Evolutionary conservation across 352 stramenopile species (phyloP).

Genomic region (Globisporangium perplexum): DNA sequence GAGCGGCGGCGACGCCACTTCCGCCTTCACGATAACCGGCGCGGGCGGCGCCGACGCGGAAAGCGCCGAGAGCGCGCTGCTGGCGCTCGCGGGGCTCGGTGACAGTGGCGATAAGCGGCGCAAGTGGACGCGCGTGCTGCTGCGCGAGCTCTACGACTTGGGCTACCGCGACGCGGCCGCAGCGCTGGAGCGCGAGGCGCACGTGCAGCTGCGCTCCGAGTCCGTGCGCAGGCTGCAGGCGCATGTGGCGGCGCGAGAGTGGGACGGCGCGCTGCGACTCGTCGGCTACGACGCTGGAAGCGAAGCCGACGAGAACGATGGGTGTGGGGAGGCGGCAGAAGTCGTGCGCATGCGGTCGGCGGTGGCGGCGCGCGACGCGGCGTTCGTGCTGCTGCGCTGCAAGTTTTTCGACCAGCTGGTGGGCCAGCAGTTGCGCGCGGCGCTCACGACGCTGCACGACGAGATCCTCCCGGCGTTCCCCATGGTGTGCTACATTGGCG

Average conservation of each 20-base stretch:
- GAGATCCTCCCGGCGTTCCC: slow-evolving; percentile 48
- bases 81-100: neutral
- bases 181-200: slow-evolving; percentile 52
- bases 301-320: neutral
- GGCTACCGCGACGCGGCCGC: slow-evolving; percentile 34
- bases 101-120: slow-evolving; percentile 15
- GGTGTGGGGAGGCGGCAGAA: neutral
- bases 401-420: slow-evolving; percentile 60
- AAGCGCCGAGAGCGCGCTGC: neutral
- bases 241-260: slow-evolving; percentile 31
- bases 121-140: slow-evolving; percentile 67
- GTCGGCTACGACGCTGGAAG: slow-evolving; percentile 9
- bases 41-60: neutral
- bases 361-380: slow-evolving; percentile 26
- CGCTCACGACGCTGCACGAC: slow-evolving; percentile 57
- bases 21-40: no score
- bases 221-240: slow-evolving; percentile 48
- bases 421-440: slow-evolving; percentile 25
- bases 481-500: slow-evolving; percentile 14
- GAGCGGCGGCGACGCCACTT: neutral
- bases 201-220: slow-evolving; percentile 42
- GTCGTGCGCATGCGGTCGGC: slow-evolving; percentile 41
- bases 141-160: slow-evolving; percentile 75
- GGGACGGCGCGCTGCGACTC: slow-evolving; percentile 49
- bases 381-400: slow-evolving; percentile 52